Evolutionary conservation across 2,329 filamentous ascomycete species (phyloP).

Genomic region (Seiridium cupressi): DNA sequence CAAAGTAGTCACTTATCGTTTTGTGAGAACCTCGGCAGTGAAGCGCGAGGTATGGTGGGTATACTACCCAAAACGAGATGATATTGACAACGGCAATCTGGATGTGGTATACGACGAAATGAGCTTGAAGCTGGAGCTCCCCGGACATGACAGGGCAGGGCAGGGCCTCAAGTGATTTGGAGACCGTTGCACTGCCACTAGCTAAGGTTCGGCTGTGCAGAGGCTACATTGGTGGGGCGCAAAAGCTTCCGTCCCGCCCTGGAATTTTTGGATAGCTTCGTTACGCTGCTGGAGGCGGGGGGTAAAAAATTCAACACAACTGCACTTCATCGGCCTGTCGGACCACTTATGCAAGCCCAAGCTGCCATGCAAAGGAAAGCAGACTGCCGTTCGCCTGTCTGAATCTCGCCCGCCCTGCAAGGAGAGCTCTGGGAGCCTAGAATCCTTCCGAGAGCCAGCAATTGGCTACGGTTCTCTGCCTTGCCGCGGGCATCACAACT

Average conservation of each 20-base stretch:
- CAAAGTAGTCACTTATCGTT: too few relatives aligned
- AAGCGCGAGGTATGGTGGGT: too few relatives aligned
- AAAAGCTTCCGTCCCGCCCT: not conserved
- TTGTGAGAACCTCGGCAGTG: too few relatives aligned
- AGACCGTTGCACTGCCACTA: not conserved
- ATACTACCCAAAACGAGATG: too few relatives aligned
- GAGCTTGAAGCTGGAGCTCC: too few relatives aligned
- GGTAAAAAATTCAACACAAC: not conserved
- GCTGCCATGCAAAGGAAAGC: not conserved
- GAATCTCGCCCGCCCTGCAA: not conserved
- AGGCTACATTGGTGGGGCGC: not conserved
- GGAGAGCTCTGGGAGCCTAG: not conserved
- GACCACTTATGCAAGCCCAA: not conserved
- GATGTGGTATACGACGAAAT: too few relatives aligned
- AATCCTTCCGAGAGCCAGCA: not conserved
- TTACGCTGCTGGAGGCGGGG: not conserved
- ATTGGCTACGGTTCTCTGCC: not conserved
- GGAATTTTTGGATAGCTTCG: slow-evolving; percentile 3
- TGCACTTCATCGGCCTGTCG: not conserved
- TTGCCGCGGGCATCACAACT: not conserved
- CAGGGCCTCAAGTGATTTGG: not conserved
- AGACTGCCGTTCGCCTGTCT: too few relatives aligned
- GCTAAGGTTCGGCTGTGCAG: not conserved
- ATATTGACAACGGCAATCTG: too few relatives aligned
- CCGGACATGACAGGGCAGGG: too few relatives aligned